Percentiles rank a stretch among this genome's conserved stretches.
phyloP scores from a whole-genome alignment of 164 flowering plant species.

The Euptelea pleiosperma region DNA sequence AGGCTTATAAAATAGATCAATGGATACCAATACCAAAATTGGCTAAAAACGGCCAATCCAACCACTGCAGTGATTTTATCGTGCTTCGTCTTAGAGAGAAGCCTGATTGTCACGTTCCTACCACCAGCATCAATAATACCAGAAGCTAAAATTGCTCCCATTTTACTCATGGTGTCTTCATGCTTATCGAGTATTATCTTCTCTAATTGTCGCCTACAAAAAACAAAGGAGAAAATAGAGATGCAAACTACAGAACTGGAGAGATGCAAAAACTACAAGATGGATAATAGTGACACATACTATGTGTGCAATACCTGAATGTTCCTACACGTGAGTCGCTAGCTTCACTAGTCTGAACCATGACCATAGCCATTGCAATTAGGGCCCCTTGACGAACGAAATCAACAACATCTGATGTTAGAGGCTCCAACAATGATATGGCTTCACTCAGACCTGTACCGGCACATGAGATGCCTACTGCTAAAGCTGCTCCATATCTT shows the following conservation, averaged over 20 bases:
- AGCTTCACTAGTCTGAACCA: slow-evolving; percentile 88
- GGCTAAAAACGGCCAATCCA: slow-evolving; percentile 91
- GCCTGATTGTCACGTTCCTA: slow-evolving; percentile 79
- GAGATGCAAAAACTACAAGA: not conserved
- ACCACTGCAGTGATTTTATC: slow-evolving; percentile 84
- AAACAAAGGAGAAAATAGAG: not conserved
- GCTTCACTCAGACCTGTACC: slow-evolving; percentile 96
- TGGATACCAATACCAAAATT: slow-evolving; percentile 98
- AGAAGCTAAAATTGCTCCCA: slow-evolving; percentile 95
- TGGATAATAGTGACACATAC: not conserved
- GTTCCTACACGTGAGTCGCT: slow-evolving; percentile 92
- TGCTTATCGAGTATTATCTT: slow-evolving; percentile 92
- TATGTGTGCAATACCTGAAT: slow-evolving; percentile 77
- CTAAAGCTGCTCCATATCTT: slow-evolving; percentile 91
- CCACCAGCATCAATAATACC: slow-evolving; percentile 97
- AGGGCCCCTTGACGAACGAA: slow-evolving; percentile 98
- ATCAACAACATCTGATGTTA: slow-evolving; percentile 91
- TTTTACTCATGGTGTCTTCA: slow-evolving; percentile 97
- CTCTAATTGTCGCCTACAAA: slow-evolving; percentile 73
- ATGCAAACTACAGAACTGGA: not conserved
- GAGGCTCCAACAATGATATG: slow-evolving; percentile 85
- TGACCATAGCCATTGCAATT: slow-evolving; percentile 96
- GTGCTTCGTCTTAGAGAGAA: slow-evolving; percentile 86
- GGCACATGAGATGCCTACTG: slow-evolving; percentile 95
- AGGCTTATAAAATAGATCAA: slow-evolving; percentile 79